phyloP scores from a whole-genome alignment of 345 rosid species.

The Viola odorata region DNA sequence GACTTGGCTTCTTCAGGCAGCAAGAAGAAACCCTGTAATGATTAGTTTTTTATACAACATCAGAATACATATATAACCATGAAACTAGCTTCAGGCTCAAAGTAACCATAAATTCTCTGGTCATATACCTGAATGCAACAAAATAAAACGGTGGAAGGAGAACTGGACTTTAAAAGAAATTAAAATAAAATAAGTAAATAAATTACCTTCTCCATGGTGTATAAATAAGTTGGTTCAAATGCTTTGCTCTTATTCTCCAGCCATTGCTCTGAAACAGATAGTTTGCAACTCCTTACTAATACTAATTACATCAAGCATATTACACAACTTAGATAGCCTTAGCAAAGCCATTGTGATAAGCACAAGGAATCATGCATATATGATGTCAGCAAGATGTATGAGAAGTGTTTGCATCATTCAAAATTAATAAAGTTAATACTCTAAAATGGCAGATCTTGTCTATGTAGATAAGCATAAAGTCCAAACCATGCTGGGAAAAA shows the following conservation, averaged over 20 bases:
- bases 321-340: neutral
- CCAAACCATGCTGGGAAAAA: no score
- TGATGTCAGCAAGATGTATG: no score
- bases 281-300: conserved; percentile 8
- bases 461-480: no score
- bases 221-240: conserved; percentile 85
- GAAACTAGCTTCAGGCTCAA: neutral
- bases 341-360: no score
- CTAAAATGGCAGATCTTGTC: no score
- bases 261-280: conserved; percentile 61
- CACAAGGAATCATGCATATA: no score
- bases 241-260: conserved; percentile 73
- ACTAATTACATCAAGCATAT: neutral
- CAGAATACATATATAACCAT: neutral
- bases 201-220: conserved; percentile 86
- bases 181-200: neutral
- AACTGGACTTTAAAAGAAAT: neutral
- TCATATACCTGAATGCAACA: neutral
- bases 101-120: neutral
- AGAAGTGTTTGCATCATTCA: no score
- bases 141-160: neutral
- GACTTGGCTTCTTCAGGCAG: conserved; percentile 83
- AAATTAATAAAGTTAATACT: no score
- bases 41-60: conserved; percentile 2
- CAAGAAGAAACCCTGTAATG: conserved; percentile 76